Conservation (phyloP, 805 yeast genomes). For the Barnettozyma sucrosica region DNA sequence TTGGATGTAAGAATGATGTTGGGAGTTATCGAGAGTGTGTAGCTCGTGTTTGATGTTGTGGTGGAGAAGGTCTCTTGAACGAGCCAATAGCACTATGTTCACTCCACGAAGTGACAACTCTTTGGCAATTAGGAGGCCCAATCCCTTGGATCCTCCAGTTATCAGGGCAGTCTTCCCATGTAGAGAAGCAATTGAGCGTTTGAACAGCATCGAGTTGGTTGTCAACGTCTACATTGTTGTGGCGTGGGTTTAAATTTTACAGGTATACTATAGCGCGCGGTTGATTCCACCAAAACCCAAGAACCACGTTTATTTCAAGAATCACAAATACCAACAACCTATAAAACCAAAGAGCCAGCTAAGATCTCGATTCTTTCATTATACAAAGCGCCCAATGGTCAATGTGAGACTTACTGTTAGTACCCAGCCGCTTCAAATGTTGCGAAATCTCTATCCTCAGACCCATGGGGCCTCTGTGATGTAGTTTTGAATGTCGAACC, state of each 20-base stretch:
- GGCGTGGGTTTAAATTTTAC: neutral
- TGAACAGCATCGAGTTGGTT: constrained; percentile 1
- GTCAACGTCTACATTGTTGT: neutral
- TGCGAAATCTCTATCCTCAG: too few relatives aligned
- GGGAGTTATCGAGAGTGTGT: constrained; percentile 7
- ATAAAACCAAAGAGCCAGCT: too few relatives aligned
- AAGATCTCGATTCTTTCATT: too few relatives aligned
- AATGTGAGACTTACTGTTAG: too few relatives aligned
- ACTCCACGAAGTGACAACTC: constrained; percentile 47
- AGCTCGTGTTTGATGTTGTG: constrained; percentile 17
- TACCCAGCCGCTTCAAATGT: too few relatives aligned
- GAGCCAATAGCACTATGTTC: constrained; percentile 43
- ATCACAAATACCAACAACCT: too few relatives aligned
- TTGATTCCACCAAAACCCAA: neutral
- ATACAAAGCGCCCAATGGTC: too few relatives aligned
- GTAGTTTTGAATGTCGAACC: too few relatives aligned
- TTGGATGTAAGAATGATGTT: constrained; percentile 16
- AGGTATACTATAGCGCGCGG: too few relatives aligned
- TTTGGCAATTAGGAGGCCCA: constrained; percentile 54
- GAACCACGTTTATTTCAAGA: too few relatives aligned
- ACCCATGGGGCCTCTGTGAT: too few relatives aligned
- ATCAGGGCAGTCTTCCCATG: constrained; percentile 40
- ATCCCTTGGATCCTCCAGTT: constrained; percentile 69
- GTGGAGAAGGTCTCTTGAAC: constrained; percentile 36
- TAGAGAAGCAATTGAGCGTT: constrained; percentile 2